Evolutionary conservation across 352 stramenopile genomes (phyloP).

Genomic region (Pythium oligandrum): DNA sequence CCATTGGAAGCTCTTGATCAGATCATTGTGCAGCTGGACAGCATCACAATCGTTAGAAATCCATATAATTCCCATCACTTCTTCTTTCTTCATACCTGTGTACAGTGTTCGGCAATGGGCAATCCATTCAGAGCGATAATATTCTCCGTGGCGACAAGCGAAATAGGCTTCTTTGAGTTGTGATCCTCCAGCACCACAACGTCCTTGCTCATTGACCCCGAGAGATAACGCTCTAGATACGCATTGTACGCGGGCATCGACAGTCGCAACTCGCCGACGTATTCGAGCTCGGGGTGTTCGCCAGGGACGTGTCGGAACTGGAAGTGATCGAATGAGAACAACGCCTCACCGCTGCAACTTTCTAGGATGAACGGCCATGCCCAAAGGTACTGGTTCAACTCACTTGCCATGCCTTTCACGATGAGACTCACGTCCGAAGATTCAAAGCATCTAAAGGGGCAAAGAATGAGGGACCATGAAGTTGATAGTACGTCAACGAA

Average conservation of each 20-base stretch:
- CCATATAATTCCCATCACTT: not conserved
- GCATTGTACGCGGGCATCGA: conserved; percentile 73
- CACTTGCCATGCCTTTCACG: conserved; percentile 75
- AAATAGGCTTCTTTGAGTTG: conserved; percentile 62
- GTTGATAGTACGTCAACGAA: no score
- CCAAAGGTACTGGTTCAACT: conserved; percentile 81
- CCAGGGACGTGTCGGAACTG: conserved; percentile 51
- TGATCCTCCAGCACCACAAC: conserved; percentile 65
- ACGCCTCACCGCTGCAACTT: conserved; percentile 60
- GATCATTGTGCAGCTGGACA: conserved; percentile 58
- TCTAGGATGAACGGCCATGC: conserved; percentile 77
- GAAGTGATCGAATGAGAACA: conserved; percentile 78
- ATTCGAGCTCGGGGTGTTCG: conserved; percentile 55
- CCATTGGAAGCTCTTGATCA: conserved; percentile 83
- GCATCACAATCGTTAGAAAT: not conserved
- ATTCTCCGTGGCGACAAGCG: conserved; percentile 60
- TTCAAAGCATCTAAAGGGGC: conserved; percentile 46
- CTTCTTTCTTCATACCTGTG: conserved; percentile 29
- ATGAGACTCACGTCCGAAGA: conserved; percentile 72
- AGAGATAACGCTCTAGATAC: conserved; percentile 77
- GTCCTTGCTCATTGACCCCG: conserved; percentile 42
- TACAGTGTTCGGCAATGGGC: conserved; percentile 61
- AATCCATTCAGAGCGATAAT: conserved; percentile 74
- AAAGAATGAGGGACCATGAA: no score
- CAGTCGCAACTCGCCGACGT: conserved; percentile 58